Evolutionary conservation across 805 yeast species (phyloP).

Genomic region (Candida coquimbonensis): DNA sequence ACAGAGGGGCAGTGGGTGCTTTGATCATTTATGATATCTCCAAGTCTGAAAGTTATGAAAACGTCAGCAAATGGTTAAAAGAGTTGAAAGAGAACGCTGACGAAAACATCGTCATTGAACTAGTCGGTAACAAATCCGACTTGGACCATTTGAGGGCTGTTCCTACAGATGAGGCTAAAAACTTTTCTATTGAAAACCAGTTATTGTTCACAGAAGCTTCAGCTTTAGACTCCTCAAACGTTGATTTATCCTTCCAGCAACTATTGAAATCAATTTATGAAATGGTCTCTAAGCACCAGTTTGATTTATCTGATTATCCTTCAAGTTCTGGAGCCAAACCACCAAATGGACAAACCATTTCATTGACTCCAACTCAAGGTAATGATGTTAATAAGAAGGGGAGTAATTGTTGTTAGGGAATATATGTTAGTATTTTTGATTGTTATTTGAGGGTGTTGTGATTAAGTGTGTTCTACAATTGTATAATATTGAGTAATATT

Average conservation of each 20-base stretch:
- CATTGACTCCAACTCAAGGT: slow-evolving; percentile 89
- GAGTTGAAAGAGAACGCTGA: slow-evolving; percentile 89
- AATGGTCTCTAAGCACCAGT: slow-evolving; percentile 88
- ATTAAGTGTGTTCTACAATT: not conserved
- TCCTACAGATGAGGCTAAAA: slow-evolving; percentile 95
- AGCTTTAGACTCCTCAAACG: slow-evolving; percentile 90
- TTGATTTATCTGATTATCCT: slow-evolving; percentile 71
- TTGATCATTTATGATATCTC: slow-evolving; percentile 92
- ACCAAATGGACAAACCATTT: slow-evolving; percentile 82
- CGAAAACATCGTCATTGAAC: slow-evolving; percentile 89
- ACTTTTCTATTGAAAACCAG: slow-evolving; percentile 88
- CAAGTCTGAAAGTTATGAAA: slow-evolving; percentile 80
- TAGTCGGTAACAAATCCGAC: slow-evolving; percentile 90
- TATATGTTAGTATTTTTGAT: not conserved
- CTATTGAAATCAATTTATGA: slow-evolving; percentile 89
- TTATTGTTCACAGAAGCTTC: slow-evolving; percentile 93
- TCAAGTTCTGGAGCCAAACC: slow-evolving; percentile 51
- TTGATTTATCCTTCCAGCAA: slow-evolving; percentile 90
- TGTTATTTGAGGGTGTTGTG: not conserved
- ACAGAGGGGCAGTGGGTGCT: slow-evolving; percentile 98
- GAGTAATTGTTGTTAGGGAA: slow-evolving; percentile 55
- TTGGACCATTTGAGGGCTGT: slow-evolving; percentile 90
- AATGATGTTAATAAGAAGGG: slow-evolving; percentile 52
- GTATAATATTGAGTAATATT: too few relatives aligned
- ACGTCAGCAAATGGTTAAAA: slow-evolving; percentile 82